Evolutionary conservation across 768 basidiomycete genomes (phyloP), one percentile per base, ranked within the genome.

Genomic region (Lactarius sanguifluus): DNA sequence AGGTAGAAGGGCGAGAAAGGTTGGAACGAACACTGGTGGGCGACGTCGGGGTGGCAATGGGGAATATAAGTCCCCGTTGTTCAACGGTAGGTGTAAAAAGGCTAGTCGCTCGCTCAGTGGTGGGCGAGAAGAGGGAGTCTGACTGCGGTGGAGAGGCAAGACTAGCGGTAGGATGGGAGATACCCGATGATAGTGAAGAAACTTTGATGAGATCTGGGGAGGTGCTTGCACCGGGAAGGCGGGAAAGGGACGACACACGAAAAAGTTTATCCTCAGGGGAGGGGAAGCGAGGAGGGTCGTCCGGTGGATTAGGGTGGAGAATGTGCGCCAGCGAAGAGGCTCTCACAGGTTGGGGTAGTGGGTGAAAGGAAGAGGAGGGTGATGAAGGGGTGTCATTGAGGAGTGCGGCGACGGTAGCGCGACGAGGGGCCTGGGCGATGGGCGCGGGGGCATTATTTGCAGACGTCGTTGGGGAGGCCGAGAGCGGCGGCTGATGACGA

Each of bases 361-460:
- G 68, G 61, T 56, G 69, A 38, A 67, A 67, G 18, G 70, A 67
- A 58, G 70, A 69, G 30, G 70, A 59, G 63, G 73, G 50, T 57
- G 71, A 56, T 50, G 73, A 71, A 73, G 82, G 76, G 67, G 83
- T 83, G 67, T 83, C 81, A 78, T 92, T 91, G 76, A 92, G 86
- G 30, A 92, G 82, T 52, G 88, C 85, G 47, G 90, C 83, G n/a
- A 92, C 87, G 34, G 90, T 92, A 10, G 90, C 88, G 30, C 90
- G 82, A 64, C 88, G 82, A 38, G 79, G 64, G 77, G 40, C 68
- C 75, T 59, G 25, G 76, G 74, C 36, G 75, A 73, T 18, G 76
- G 76, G 34, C 76, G 78, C 55, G 77, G 70, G 18, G 77, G 78
- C 5, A 76, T 75, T 61, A 72, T 77, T 64, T 59, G 81, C 63